These are phyloP conservation scores for Pleurotus giganteus DNA, from an alignment of 768 basidiomycete species.

Conservation along the genomic window DNA sequence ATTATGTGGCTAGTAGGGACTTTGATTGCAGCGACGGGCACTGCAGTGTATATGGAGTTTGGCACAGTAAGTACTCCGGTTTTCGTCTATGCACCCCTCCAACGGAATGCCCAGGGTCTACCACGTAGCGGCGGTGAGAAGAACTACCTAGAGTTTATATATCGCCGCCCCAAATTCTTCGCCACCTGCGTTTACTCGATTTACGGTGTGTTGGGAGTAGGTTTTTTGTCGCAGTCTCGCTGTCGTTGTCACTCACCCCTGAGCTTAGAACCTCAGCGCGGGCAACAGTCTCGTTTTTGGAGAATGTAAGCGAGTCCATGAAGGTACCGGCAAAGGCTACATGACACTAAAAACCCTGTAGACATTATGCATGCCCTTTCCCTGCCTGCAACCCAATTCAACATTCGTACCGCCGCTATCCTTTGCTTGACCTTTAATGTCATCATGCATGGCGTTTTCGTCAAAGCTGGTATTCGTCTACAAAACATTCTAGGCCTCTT, in stretches of 20 bases:
- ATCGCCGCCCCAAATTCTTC: constrained; percentile 57
- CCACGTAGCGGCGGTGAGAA: constrained; percentile 76
- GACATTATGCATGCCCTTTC: constrained; percentile 58
- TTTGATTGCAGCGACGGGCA: constrained; percentile 60
- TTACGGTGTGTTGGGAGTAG: constrained; percentile 57
- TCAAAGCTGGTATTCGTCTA: constrained; percentile 55
- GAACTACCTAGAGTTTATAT: constrained; percentile 74
- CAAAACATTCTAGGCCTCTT: constrained; percentile 33
- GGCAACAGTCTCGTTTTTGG: constrained; percentile 67
- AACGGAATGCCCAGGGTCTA: constrained; percentile 46
- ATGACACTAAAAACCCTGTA: constrained; percentile 22
- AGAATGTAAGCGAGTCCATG: constrained; percentile 70
- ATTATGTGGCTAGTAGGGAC: constrained; percentile 73
- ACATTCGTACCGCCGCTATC: constrained; percentile 53
- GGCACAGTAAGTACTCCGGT: constrained; percentile 51
- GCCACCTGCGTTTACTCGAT: constrained; percentile 56
- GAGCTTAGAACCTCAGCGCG: constrained; percentile 17
- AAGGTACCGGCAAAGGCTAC: neutral
- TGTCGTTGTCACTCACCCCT: neutral
- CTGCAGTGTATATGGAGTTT: constrained; percentile 71
- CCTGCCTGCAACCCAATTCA: constrained; percentile 40
- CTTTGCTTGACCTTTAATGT: constrained; percentile 55
- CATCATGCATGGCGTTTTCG: constrained; percentile 51
- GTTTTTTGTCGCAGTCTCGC: constrained; percentile 17
- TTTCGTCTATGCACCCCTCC: neutral